Evolutionary conservation across 176 grass and related monocot genomes (phyloP).

Genomic region (Guadua angustifolia): DNA sequence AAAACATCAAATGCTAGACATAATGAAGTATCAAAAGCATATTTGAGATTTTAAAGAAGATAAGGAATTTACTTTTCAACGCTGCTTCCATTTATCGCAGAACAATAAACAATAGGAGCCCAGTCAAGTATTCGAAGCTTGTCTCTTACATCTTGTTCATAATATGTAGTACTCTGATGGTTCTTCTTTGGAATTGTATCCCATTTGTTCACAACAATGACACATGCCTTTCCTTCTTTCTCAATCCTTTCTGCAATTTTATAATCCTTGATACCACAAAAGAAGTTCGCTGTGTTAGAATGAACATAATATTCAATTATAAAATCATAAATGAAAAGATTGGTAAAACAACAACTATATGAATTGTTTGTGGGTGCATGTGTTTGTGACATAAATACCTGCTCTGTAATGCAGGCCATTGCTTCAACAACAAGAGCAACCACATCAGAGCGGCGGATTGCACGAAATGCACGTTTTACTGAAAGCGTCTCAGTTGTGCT

Average conservation of each 20-base stretch:
- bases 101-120: conserved; percentile 93
- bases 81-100: conserved; percentile 69
- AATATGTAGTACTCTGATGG: conserved; percentile 76
- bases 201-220: conserved; percentile 99
- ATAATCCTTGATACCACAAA: conserved; percentile 62
- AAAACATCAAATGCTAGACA: neutral
- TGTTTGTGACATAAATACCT: conserved; percentile 52
- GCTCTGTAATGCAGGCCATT: conserved; percentile 85
- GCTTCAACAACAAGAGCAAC: conserved; percentile 95
- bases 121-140: conserved; percentile 88
- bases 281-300: conserved; percentile 28
- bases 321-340: neutral
- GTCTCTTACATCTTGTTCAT: conserved; percentile 94
- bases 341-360: neutral
- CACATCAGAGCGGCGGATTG: conserved; percentile 84
- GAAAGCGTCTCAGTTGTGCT: conserved; percentile 88
- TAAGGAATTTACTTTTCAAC: conserved; percentile 78
- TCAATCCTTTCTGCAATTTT: conserved; percentile 97
- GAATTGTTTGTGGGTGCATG: conserved; percentile 1
- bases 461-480: conserved; percentile 90
- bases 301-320: neutral
- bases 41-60: conserved; percentile 10
- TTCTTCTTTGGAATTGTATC: conserved; percentile 99
- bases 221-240: conserved; percentile 91
- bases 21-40: neutral